These are phyloP conservation scores for Rhizomucor pusillus DNA, from an alignment of 371 early-diverging fungal species.

Conservation along the genomic window DNA sequence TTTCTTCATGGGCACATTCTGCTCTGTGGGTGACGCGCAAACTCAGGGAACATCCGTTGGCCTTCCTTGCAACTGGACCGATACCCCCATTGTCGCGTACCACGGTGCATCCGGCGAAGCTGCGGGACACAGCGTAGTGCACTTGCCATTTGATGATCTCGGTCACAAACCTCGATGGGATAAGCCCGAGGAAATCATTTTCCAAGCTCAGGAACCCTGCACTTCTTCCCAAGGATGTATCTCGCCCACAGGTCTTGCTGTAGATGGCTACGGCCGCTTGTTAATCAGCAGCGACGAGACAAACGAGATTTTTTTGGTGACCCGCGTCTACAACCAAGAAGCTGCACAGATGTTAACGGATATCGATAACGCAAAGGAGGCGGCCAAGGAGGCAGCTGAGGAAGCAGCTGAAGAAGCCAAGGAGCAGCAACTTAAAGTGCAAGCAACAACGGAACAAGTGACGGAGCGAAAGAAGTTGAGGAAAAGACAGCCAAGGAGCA, in stretches of 20 bases:
- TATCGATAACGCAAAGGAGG: constrained; percentile 13
- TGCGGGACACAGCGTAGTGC: constrained; percentile 35
- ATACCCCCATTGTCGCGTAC: constrained; percentile 40
- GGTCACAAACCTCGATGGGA: constrained; percentile 44
- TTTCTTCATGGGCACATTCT: constrained; percentile 43
- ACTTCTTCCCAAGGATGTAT: constrained; percentile 15
- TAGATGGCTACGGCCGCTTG: constrained; percentile 38
- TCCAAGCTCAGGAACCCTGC: constrained; percentile 25
- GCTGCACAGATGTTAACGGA: constrained; percentile 36
- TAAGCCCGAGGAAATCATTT: constrained; percentile 30
- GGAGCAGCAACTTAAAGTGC: not conserved
- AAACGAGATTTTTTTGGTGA: constrained; percentile 37
- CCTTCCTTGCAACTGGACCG: constrained; percentile 51
- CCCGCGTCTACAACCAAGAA: constrained; percentile 27
- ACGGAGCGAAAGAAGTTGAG: not conserved
- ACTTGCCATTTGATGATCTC: constrained; percentile 40
- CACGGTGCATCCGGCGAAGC: constrained; percentile 22
- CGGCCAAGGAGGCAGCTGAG: not conserved
- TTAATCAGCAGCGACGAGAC: constrained; percentile 37
- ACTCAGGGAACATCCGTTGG: constrained; percentile 43
- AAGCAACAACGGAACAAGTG: not conserved
- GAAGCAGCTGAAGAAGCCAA: not conserved
- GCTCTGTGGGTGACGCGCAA: constrained; percentile 34
- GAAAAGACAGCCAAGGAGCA: not conserved
- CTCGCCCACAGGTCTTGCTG: constrained; percentile 30